Evolutionary conservation across 805 yeast genomes (phyloP).

Genomic region (Yamadazyma ubonensis): DNA sequence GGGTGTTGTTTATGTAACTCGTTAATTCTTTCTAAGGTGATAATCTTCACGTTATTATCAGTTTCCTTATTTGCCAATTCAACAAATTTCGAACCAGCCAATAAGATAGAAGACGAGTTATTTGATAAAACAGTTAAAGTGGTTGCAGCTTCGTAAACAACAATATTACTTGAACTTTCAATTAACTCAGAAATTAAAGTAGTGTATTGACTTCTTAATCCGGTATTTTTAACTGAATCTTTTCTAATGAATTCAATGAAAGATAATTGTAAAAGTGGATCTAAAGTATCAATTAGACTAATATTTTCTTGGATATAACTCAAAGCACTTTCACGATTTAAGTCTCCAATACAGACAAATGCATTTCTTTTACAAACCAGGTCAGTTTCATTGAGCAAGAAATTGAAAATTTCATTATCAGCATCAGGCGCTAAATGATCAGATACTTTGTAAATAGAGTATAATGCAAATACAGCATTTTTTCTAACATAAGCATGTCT

Average conservation of each 20-base stretch:
- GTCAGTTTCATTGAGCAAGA: conserved; percentile 81
- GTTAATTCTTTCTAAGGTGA: conserved; percentile 81
- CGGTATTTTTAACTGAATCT: conserved; percentile 66
- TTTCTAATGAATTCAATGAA: conserved; percentile 87
- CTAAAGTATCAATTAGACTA: conserved; percentile 59
- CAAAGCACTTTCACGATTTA: conserved; percentile 83
- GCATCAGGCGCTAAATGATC: conserved; percentile 94
- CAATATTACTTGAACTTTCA: conserved; percentile 68
- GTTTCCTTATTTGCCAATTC: conserved; percentile 88
- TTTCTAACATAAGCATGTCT: conserved; percentile 98
- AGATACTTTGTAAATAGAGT: conserved; percentile 76
- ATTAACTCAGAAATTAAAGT: conserved; percentile 70
- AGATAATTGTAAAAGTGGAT: conserved; percentile 82
- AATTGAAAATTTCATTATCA: conserved; percentile 72
- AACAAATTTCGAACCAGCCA: conserved; percentile 82
- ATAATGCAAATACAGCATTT: conserved; percentile 91
- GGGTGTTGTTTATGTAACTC: conserved; percentile 73
- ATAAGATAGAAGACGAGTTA: conserved; percentile 63
- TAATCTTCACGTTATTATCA: conserved; percentile 93
- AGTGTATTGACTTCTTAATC: conserved; percentile 68
- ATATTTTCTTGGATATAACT: conserved; percentile 74
- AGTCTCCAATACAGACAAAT: conserved; percentile 77
- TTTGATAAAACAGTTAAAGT: conserved; percentile 65
- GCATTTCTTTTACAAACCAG: conserved; percentile 95
- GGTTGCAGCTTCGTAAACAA: conserved; percentile 87